Evolutionary conservation across 345 rosid genomes (phyloP).

Genomic region (Fremontodendron californicum): DNA sequence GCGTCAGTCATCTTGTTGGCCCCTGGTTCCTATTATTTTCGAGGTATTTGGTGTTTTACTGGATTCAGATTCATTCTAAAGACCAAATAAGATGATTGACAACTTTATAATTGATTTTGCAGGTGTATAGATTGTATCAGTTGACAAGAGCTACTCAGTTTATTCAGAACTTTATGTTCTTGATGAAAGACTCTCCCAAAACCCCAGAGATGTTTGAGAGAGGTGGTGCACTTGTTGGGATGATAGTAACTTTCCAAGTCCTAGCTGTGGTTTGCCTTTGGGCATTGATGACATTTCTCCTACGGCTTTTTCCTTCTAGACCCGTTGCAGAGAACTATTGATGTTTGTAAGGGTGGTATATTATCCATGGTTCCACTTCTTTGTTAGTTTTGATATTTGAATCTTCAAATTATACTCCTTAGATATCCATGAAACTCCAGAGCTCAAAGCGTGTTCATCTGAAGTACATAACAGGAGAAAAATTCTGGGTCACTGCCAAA

Average conservation of each 20-base stretch:
- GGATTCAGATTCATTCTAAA: not conserved
- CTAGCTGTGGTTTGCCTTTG: constrained; percentile 79
- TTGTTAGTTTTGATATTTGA: not conserved
- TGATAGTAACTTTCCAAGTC: constrained; percentile 63
- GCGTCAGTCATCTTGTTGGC: constrained; percentile 77
- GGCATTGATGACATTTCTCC: constrained; percentile 71
- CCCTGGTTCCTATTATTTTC: constrained; percentile 69
- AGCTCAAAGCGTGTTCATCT: not conserved
- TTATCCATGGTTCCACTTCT: not conserved
- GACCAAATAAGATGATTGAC: constrained; percentile 16
- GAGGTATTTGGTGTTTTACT: constrained; percentile 46
- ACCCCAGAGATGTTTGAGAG: constrained; percentile 45
- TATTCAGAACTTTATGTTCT: constrained; percentile 65
- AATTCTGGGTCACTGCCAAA: not conserved
- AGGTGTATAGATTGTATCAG: constrained; percentile 85
- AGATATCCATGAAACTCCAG: not conserved
- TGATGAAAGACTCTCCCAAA: constrained; percentile 52
- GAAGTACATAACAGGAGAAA: not conserved
- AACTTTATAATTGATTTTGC: constrained; percentile 21
- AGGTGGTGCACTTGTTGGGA: constrained; percentile 54
- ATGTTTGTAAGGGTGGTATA: constrained; percentile 10
- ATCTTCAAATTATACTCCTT: not conserved
- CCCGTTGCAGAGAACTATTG: constrained; percentile 74
- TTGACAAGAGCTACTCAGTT: constrained; percentile 72
- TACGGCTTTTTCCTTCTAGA: constrained; percentile 82